Base-by-base conservation (phyloP, 1,284 basidiomycete species). In the Boletus calvinii region DNA sequence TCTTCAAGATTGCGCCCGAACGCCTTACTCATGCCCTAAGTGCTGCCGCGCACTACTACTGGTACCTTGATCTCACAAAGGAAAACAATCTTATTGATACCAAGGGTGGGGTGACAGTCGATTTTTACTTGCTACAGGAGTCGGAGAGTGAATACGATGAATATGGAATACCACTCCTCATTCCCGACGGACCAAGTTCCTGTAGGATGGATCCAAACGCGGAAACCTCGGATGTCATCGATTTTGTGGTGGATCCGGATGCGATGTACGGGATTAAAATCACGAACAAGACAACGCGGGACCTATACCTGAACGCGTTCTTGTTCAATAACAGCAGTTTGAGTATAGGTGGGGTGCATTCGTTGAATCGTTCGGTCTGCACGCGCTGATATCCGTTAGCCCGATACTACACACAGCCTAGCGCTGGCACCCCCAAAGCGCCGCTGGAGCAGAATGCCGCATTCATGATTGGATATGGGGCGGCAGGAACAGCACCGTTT, bases 261-360 rank as follows among this genome's bases (percentile, higher is more conserved):
- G 54, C 17, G 11, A 12, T 26, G 1, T 62, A 62, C 10, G 61
- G 59, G 12, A 40, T 64, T 9, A 46, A 61, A 38, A 43, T 64
- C 41, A 55, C 41, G n/a, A 63, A 63, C 34, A 44, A 59, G 3
- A 66, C 64, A 1, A 9, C n/a, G 3, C 6, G 17, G 15, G 41
- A 66, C 12, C 18, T 63, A 1, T 66, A 63, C 20, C 11, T 59
- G 6, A 65, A 63, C 8, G 60, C 36, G 1, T 66, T 63, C 46
- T 24, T 63, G 30, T 66, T 63, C 22, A 66, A 65, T 12, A 51
- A 53, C 30, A 50, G 48, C 12, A 54, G 44, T 40, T 34, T 61
- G 24, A 54, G 50, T 20, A 62, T 63, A 35, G 39, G 62, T 61
- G n/a, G 39, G 52, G 8, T 10, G 4, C 9, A 0, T 20, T 17